phyloP scores from a whole-genome alignment of 2,329 filamentous ascomycete genomes.

The Emydomyces testavorans region DNA sequence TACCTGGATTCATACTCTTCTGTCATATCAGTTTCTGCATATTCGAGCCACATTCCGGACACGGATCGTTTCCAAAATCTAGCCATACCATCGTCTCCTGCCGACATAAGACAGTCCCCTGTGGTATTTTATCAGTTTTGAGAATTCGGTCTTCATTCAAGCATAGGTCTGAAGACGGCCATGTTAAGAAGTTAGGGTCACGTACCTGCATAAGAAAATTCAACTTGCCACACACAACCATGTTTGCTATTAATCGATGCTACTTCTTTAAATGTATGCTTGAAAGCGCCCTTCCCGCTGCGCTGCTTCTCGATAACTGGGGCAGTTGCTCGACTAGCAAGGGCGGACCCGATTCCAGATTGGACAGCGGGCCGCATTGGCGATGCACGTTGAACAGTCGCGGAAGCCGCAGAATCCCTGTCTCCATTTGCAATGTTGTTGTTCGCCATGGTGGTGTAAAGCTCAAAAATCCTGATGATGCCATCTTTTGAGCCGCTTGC shows the following conservation, averaged over 20 bases:
- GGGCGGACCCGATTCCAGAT: constrained; percentile 34
- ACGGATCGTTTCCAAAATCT: constrained; percentile 36
- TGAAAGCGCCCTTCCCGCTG: constrained; percentile 30
- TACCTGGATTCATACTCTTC: constrained; percentile 23
- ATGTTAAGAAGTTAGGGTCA: not conserved
- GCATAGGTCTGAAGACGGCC: not conserved
- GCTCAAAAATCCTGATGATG: constrained; percentile 72
- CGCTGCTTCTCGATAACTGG: constrained; percentile 26
- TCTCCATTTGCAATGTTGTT: constrained; percentile 22
- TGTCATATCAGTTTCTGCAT: constrained; percentile 33
- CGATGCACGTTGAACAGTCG: constrained; percentile 18
- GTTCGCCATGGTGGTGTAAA: constrained; percentile 29
- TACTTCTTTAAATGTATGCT: constrained; percentile 33
- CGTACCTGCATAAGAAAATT: constrained; percentile 34
- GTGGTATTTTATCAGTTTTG: not conserved
- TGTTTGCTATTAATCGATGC: constrained; percentile 36
- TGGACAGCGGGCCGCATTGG: constrained; percentile 22
- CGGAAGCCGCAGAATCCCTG: constrained; percentile 21
- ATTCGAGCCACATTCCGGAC: constrained; percentile 37
- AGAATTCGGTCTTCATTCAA: not conserved
- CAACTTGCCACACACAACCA: constrained; percentile 37
- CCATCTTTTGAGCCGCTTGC: constrained; percentile 92
- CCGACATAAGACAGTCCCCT: constrained; percentile 36
- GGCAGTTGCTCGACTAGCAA: constrained; percentile 25
- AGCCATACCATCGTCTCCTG: constrained; percentile 33